These are phyloP conservation scores for Odontarrhena argentea DNA, from an alignment of 345 rosid genomes.

Conservation along the genomic window DNA sequence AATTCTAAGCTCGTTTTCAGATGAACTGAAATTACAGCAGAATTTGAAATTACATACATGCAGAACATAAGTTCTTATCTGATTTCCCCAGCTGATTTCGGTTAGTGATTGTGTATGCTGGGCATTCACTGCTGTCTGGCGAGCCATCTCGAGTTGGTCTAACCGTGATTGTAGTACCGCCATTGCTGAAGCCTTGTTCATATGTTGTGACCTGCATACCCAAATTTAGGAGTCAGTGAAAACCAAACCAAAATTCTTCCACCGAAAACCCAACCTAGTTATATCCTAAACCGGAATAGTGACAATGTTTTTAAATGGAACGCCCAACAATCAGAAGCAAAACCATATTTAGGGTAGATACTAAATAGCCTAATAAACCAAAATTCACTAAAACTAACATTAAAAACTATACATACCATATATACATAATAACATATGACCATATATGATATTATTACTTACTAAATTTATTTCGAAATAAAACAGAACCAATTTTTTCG, in stretches of 20 bases:
- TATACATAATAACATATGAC: too few relatives aligned
- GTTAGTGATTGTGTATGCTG: conserved; percentile 92
- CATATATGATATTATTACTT: too few relatives aligned
- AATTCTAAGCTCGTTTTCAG: conserved; percentile 1
- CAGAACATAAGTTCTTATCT: conserved; percentile 85
- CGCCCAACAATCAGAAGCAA: too few relatives aligned
- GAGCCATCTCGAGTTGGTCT: conserved; percentile 88
- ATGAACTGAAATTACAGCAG: not conserved
- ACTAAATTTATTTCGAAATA: not conserved
- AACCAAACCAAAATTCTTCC: not conserved
- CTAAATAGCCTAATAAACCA: too few relatives aligned
- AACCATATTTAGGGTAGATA: too few relatives aligned
- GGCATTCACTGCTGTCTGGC: conserved; percentile 86
- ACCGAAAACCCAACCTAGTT: too few relatives aligned
- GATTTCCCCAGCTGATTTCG: conserved; percentile 93
- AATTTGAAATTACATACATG: conserved; percentile 57
- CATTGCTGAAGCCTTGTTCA: conserved; percentile 95
- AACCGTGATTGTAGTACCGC: conserved; percentile 89
- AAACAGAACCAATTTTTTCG: not conserved
- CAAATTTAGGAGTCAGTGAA: not conserved
- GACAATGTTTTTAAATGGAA: too few relatives aligned
- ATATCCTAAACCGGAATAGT: too few relatives aligned
- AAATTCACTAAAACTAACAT: too few relatives aligned
- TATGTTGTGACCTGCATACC: conserved; percentile 70
- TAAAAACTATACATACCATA: too few relatives aligned